phyloP scores from a whole-genome alignment of 2,329 filamentous ascomycete genomes.

The Aureobasidium sp. region DNA sequence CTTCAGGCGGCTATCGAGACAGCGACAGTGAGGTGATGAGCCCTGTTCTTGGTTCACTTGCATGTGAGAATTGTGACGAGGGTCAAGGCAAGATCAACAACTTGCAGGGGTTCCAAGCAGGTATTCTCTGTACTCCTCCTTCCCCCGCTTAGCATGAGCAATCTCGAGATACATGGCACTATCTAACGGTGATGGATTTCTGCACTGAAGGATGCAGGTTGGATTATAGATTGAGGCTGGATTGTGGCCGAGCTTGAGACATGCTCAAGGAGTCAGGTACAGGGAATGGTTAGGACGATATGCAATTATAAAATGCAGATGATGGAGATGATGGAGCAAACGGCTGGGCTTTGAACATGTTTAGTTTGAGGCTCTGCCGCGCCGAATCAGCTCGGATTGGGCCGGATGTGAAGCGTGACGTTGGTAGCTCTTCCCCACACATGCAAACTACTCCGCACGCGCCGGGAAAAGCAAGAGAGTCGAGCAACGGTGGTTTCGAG shows the following conservation, averaged over 20 bases:
- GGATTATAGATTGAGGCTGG: background rate
- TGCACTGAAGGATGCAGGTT: background rate
- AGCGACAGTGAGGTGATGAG: background rate
- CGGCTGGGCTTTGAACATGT: background rate
- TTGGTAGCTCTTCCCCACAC: background rate
- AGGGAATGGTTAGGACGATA: background rate
- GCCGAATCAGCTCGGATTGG: background rate
- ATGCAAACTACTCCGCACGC: background rate
- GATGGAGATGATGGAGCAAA: slow-evolving; percentile 2
- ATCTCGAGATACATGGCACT: background rate
- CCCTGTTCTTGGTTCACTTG: background rate
- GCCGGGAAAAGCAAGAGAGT: background rate
- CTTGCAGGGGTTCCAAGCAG: background rate
- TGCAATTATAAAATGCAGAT: slow-evolving; percentile 1
- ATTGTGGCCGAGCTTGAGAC: background rate
- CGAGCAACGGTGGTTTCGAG: background rate
- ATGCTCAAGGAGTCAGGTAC: background rate
- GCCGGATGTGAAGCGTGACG: background rate
- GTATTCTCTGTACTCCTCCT: background rate
- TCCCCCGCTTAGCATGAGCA: background rate
- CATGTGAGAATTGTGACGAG: background rate
- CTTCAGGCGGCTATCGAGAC: background rate
- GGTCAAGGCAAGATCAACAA: background rate
- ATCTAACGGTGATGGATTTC: background rate
- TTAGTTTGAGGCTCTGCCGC: background rate